Evolutionary conservation across 768 basidiomycete genomes (phyloP), one percentile per base, ranked within the genome.

Genomic region (Pilatotrama ljubarskyi): DNA sequence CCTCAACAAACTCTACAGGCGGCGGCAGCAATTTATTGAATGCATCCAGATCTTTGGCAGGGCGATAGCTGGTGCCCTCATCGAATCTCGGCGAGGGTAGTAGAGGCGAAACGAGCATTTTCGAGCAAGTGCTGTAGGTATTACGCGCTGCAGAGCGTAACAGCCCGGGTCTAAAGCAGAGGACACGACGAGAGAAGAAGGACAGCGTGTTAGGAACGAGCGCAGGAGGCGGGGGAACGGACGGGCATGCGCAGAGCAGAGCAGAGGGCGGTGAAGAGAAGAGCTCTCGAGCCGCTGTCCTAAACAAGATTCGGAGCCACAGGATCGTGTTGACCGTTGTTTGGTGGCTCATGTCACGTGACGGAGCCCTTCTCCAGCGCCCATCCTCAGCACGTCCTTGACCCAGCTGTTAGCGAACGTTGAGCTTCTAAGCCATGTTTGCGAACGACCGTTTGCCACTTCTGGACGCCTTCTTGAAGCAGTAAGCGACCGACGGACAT

Each of bases 1-100:
- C 91, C 70, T 93, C 91, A 51, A 92, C 76, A 53, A 93, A 93
- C 71, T 93, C 91, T 60, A 93, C 80, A 17, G 87, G 83, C n/a
- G 88, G 88, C 4, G 88, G 87, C 37, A 90, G 82, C n/a, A 90
- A 79, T 64, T 78, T 87, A 65, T 88, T 90, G 78, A 91, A 91
- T 3, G 85, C 77, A 60, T 90, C 88, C 61, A 87, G 70, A 70
- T 91, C 88, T 69, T 83, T 84, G 37, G 86, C 80, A 3, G 89
- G 89, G 42, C 83, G 78, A 70, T 84, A 85, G 64, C 84, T 84
- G 26, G 78, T 67, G 32, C 82, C 68, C 67, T 80, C 78, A 50
- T 82, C 74, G 67, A 88, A 86, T 50, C 80, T 76, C 26, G 80
- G 72, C 6, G 80, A 65, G 55, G 82, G 85, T 64, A 83, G 75